Evolutionary conservation across 202 grass and related monocot genomes (phyloP).

Genomic region (Elaeis oleifera): DNA sequence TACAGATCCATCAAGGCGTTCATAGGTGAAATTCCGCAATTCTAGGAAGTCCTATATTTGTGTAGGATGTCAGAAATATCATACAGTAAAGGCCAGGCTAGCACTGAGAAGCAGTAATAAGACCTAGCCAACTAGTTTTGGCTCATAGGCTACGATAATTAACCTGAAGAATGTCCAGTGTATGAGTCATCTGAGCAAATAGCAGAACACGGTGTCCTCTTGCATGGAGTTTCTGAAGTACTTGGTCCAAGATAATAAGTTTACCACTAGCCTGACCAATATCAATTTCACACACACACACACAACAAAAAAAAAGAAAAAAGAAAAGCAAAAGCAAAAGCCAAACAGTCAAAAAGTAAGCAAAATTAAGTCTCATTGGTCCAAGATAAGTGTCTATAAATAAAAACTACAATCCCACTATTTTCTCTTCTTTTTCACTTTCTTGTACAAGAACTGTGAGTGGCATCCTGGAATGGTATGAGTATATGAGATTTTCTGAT

Average conservation of each 20-base stretch:
- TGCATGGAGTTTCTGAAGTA: slow-evolving; percentile 69
- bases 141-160: slow-evolving; percentile 15
- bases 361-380: no score
- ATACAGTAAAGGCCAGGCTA: neutral
- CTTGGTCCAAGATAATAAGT: slow-evolving; percentile 66
- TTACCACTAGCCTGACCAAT: slow-evolving; percentile 85
- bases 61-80: slow-evolving; percentile 4
- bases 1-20: slow-evolving; percentile 86
- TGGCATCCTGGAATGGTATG: no score
- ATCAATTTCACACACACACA: slow-evolving; percentile 9
- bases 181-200: slow-evolving; percentile 99
- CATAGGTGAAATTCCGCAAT: slow-evolving; percentile 76
- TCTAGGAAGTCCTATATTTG: slow-evolving; percentile 82
- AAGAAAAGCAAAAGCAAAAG: slow-evolving; percentile 6
- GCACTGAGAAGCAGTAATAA: slow-evolving; percentile 5
- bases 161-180: slow-evolving; percentile 96
- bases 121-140: neutral
- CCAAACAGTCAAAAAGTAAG: no score
- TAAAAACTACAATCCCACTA: neutral
- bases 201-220: slow-evolving; percentile 74
- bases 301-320: neutral
- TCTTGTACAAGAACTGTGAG: no score
- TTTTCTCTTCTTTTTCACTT: neutral
- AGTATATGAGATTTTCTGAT: neutral
- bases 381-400: no score